A percentile compares a stretch with the other conserved stretches of the same genome.
Conservation (phyloP, 1,284 basidiomycete species). For the Puccinia polysora region DNA sequence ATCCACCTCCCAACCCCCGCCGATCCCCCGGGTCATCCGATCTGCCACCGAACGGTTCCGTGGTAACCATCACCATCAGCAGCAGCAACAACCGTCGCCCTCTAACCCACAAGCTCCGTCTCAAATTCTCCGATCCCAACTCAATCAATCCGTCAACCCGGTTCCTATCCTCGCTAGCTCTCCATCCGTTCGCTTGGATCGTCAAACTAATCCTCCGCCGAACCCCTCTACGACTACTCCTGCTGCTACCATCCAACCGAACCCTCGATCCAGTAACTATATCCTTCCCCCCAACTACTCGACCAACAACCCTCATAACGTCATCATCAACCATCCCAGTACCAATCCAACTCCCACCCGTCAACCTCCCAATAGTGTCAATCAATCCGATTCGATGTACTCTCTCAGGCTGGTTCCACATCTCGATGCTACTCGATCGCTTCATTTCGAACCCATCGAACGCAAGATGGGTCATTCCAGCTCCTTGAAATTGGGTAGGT, state of each 20-base stretch:
- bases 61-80: neutral
- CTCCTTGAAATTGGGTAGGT: constrained; percentile 79
- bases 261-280: neutral
- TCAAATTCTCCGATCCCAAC: neutral
- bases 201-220: neutral
- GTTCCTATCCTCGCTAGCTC: neutral
- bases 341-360: constrained; percentile 36
- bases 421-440: constrained; percentile 79
- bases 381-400: constrained; percentile 51
- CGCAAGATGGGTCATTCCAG: constrained; percentile 57
- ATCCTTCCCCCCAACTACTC: neutral
- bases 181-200: neutral
- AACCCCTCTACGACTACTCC: neutral
- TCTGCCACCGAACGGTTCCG: constrained; percentile 8
- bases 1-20: constrained; percentile 7
- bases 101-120: neutral
- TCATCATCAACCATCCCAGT: constrained; percentile 2
- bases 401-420: constrained; percentile 81
- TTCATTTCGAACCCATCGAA: constrained; percentile 84
- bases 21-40: constrained; percentile 4
- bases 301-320: neutral
- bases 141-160: neutral
- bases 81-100: neutral
- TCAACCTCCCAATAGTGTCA: constrained; percentile 44
- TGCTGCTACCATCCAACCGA: neutral